Evolutionary conservation across 2,329 filamentous ascomycete species (phyloP).

Genomic region (Daldinia sp.): DNA sequence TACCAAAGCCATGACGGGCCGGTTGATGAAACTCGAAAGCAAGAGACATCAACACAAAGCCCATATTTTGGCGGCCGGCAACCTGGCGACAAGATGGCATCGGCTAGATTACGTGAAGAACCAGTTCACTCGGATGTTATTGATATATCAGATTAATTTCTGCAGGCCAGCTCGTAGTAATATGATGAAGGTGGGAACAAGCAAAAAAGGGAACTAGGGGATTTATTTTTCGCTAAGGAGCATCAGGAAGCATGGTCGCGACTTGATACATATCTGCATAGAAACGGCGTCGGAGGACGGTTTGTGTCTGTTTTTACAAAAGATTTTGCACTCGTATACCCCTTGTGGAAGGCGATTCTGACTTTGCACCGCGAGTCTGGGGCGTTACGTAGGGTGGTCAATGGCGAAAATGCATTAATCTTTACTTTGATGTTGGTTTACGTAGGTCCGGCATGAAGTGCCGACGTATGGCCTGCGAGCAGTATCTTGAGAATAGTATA

Average conservation of each 20-base stretch:
- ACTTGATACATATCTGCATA: constrained; percentile 35
- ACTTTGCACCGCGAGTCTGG: constrained; percentile 7
- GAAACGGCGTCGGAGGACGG: constrained; percentile 32
- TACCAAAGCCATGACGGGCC: background rate
- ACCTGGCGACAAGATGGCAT: constrained; percentile 24
- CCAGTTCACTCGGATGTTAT: background rate
- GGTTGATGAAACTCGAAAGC: background rate
- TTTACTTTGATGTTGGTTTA: background rate
- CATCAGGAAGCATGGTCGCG: constrained; percentile 12
- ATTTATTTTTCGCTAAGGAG: constrained; percentile 5
- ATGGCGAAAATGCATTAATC: background rate
- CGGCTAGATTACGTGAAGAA: constrained; percentile 28
- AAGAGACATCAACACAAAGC: constrained; percentile 15
- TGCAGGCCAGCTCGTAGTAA: background rate
- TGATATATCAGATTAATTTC: constrained; percentile 35
- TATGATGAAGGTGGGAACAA: background rate
- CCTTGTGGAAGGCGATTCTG: constrained; percentile 25
- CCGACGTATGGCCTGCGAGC: background rate
- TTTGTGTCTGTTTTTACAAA: constrained; percentile 19
- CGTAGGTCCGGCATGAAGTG: background rate
- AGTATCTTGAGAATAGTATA: background rate
- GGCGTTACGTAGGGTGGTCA: constrained; percentile 13
- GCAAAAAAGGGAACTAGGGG: background rate
- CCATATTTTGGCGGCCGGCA: constrained; percentile 29
- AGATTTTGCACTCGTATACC: constrained; percentile 39